Conservation (phyloP, 177 flowering plant species). For the Vitis hybrid region DNA sequence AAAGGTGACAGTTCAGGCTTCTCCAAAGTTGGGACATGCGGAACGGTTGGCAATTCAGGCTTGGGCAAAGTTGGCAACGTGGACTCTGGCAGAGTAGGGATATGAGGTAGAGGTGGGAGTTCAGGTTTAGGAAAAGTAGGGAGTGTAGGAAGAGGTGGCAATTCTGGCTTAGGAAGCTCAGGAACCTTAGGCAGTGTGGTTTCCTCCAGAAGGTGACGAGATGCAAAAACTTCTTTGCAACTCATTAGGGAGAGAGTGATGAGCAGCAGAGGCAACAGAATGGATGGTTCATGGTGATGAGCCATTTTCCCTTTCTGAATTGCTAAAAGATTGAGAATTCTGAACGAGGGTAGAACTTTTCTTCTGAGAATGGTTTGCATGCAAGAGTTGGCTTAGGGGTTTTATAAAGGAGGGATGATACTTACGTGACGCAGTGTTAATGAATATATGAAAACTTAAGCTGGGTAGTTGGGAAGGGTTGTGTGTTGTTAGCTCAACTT, state of each 20-base stretch:
- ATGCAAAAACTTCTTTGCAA: no score
- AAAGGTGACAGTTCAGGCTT: background rate
- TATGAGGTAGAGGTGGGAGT: background rate
- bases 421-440: background rate
- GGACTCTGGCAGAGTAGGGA: slow-evolving; percentile 2
- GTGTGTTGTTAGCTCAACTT: background rate
- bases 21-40: no score
- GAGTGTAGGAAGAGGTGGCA: background rate
- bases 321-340: background rate
- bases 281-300: background rate
- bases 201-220: background rate
- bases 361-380: background rate
- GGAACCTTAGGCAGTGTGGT: background rate
- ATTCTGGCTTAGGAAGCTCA: slow-evolving; percentile 3
- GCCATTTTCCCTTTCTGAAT: background rate
- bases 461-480: background rate
- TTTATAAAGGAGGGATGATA: background rate
- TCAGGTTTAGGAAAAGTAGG: background rate
- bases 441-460: background rate
- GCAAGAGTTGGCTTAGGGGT: background rate
- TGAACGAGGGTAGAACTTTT: background rate
- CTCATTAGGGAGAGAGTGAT: no score
- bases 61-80: background rate
- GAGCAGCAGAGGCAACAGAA: background rate
- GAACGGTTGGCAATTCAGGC: no score